Conservation (phyloP, 176 grass and related monocot species). For the Aegilops bicornis region DNA sequence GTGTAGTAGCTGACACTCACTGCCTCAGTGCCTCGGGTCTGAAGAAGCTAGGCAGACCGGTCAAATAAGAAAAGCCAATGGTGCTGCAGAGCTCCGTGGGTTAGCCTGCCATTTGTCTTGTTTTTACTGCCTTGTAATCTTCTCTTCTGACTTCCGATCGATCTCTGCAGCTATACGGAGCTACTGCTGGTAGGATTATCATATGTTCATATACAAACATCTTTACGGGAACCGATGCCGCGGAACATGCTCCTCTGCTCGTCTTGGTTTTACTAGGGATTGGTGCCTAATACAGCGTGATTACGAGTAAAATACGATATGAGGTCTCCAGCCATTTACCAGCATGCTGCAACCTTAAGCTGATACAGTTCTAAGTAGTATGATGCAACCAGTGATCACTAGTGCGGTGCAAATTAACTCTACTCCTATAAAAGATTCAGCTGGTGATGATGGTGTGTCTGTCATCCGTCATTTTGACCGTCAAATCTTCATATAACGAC, state of each 20-base stretch:
- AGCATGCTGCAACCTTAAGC: neutral
- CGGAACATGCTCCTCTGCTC: constrained; percentile 25
- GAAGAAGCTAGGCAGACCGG: constrained; percentile 15
- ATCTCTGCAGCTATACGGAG: neutral
- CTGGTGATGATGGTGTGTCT: too few species aligned
- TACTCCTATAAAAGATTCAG: too few species aligned
- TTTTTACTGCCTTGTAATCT: constrained; percentile 47
- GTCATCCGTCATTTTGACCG: too few species aligned
- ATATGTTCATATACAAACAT: constrained; percentile 13
- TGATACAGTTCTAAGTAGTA: neutral
- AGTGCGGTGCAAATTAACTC: neutral
- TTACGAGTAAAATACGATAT: neutral
- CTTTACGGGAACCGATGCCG: constrained; percentile 27
- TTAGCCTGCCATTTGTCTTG: constrained; percentile 29
- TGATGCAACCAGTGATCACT: too few species aligned
- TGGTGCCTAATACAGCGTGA: neutral
- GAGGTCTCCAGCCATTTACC: neutral
- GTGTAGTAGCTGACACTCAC: constrained; percentile 1
- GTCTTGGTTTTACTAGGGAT: constrained; percentile 13
- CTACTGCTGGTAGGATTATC: neutral
- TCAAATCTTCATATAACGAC: too few species aligned
- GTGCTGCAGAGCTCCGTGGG: neutral
- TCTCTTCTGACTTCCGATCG: constrained; percentile 43
- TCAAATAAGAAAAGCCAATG: constrained; percentile 49
- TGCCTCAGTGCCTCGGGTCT: constrained; percentile 5